Evolutionary conservation across 2,329 filamentous ascomycete species (phyloP).

Genomic region (Aureobasidium leucospermi): DNA sequence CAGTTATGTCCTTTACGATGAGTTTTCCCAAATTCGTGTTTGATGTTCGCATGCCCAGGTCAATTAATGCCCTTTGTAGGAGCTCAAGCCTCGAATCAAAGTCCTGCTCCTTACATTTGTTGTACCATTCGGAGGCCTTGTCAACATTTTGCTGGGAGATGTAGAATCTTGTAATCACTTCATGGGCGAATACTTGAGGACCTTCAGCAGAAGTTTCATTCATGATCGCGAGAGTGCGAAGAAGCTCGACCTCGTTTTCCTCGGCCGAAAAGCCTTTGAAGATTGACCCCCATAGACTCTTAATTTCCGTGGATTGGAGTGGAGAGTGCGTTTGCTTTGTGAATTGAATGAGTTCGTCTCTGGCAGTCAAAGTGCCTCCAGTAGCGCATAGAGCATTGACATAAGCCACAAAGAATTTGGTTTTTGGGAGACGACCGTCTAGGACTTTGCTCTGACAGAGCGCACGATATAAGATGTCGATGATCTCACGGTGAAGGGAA

Average conservation of each 20-base stretch:
- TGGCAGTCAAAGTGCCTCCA: not conserved
- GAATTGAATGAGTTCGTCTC: not conserved
- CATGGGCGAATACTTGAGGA: not conserved
- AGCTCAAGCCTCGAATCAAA: not conserved
- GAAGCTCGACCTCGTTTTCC: slow-evolving; percentile 50
- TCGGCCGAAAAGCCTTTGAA: slow-evolving; percentile 53
- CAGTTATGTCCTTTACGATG: slow-evolving; percentile 43
- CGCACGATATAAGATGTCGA: not conserved
- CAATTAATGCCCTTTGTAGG: not conserved
- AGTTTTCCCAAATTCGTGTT: slow-evolving; percentile 55
- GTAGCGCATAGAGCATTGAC: not conserved
- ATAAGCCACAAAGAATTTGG: not conserved
- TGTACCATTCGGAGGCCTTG: slow-evolving; percentile 63
- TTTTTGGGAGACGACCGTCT: no score
- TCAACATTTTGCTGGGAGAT: slow-evolving; percentile 49
- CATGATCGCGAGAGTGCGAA: slow-evolving; percentile 49
- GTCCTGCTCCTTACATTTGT: slow-evolving; percentile 43
- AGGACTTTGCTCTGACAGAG: not conserved
- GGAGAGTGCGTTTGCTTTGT: no score
- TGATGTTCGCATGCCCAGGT: slow-evolving; percentile 34
- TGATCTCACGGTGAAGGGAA: not conserved
- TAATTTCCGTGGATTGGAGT: no score
- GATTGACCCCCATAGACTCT: slow-evolving; percentile 27
- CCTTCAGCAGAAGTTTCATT: slow-evolving; percentile 25
- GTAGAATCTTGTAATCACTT: slow-evolving; percentile 48